A percentile compares a stretch with the other conserved stretches of the same genome.
Evolutionary conservation across 371 early-diverging fungal species (phyloP).

Genomic region (Circinella umbellata): DNA sequence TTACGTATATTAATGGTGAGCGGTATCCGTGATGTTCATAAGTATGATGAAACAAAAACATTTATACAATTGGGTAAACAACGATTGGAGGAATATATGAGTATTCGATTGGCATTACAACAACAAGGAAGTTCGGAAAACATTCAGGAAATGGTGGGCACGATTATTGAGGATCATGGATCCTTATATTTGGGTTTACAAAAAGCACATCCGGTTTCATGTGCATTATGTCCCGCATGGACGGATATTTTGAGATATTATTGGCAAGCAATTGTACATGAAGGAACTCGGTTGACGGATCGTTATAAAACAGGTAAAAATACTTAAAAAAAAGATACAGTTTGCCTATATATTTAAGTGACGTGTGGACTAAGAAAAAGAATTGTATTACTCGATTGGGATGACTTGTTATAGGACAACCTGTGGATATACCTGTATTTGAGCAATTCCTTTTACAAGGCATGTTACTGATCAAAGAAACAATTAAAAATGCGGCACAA

Average conservation of each 20-base stretch:
- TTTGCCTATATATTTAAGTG: no score
- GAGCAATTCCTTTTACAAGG: constrained; percentile 68
- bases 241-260: constrained; percentile 77
- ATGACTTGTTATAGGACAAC: background rate
- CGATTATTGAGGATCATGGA: constrained; percentile 77
- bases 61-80: constrained; percentile 57
- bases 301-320: constrained; percentile 24
- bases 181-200: constrained; percentile 80
- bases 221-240: constrained; percentile 68
- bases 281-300: constrained; percentile 28
- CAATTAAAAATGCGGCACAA: constrained; percentile 68
- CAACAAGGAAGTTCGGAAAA: background rate
- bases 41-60: constrained; percentile 60
- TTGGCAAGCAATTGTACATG: constrained; percentile 58
- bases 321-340: background rate
- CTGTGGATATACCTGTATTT: constrained; percentile 11
- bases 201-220: constrained; percentile 73
- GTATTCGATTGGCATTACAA: constrained; percentile 23
- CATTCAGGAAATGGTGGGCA: constrained; percentile 35
- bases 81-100: constrained; percentile 66
- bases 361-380: no score
- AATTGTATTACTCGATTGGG: no score
- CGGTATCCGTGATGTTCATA: constrained; percentile 74
- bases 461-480: constrained; percentile 67
- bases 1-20: constrained; percentile 73